Base-by-base conservation (phyloP, 2,329 filamentous ascomycete species). In the Aureobasidium namibiae region DNA sequence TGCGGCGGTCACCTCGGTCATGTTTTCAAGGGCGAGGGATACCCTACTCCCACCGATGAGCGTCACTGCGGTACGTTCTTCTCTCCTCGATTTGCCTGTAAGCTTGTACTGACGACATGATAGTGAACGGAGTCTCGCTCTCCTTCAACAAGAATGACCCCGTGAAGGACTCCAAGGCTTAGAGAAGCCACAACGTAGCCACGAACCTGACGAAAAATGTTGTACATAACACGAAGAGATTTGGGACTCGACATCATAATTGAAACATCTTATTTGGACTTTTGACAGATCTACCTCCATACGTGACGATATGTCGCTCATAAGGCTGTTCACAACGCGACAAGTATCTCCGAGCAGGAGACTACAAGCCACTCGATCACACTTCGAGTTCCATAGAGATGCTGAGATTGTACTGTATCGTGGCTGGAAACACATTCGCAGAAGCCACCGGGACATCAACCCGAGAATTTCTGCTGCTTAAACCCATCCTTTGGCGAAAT, bases 1-100 rank as follows among this genome's bases (percentile, higher is more conserved):
- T 99, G 94, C 70, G 95, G 94, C 24, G 94, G 94, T 1, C 90
- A 95, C 74, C 72, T 95, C 61, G 90, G 90, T 26, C 90, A 95
- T 78, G 90, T 95, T 16, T 95, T 95, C 73, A 92, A 94, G 78
- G 90, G 90, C 13, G 90, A 95, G 74, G 87, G 89, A 21, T 92
- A 86, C 69, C 69, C 80, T 9, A 95, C 88, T 23, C 91, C 94
- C 5, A 97, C 92, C 21, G 88, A 99, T 72, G 94, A 99, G 83
- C 82, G 94, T 62, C 94, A 99, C 77, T 99, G 94, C 70, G 94
- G 52, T 56, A 42, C 18, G 50, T 33, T 31, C 3, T 7, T 8
- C 3, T n/a, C n/a, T n/a, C 11, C 5, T 4, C 5, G 4, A 7
- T 1, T 4, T 11, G 4, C 10, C 11, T 11, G 8, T 9, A 29